Conservation (phyloP, 352 stramenopile genomes). For the Phytopythium oedochilum region DNA sequence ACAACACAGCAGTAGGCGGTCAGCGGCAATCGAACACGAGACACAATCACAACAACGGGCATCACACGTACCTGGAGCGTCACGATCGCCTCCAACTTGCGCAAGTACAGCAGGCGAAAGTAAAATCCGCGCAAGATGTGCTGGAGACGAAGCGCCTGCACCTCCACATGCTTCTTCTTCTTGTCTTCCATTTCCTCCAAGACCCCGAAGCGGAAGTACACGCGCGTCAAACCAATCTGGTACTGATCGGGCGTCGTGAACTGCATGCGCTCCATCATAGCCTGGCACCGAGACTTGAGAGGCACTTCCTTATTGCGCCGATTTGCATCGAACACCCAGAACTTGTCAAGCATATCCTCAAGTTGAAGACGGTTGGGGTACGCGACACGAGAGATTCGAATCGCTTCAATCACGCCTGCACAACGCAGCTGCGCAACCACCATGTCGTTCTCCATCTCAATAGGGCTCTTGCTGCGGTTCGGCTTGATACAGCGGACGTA, state of each 20-base stretch:
- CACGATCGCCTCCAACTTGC: conserved; percentile 63
- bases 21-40: background rate
- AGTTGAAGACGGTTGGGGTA: conserved; percentile 96
- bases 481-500: conserved; percentile 99
- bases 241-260: conserved; percentile 71
- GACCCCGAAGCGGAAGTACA: conserved; percentile 81
- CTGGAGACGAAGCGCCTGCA: conserved; percentile 59
- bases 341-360: conserved; percentile 73
- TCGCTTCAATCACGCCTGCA: conserved; percentile 98
- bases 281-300: conserved; percentile 39
- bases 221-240: conserved; percentile 66
- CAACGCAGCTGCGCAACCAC: conserved; percentile 97
- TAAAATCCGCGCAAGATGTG: conserved; percentile 71
- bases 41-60: background rate
- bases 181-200: conserved; percentile 78
- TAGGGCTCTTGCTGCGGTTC: conserved; percentile 94
- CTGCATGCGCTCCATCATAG: conserved; percentile 55
- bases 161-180: conserved; percentile 45
- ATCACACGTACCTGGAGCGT: conserved; percentile 56
- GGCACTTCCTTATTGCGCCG: conserved; percentile 32
- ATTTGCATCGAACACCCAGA: conserved; percentile 61
- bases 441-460: conserved; percentile 89
- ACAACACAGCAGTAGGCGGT: background rate
- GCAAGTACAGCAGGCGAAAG: conserved; percentile 52
- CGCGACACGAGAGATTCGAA: conserved; percentile 96